phyloP scores from a whole-genome alignment of 1,284 basidiomycete species.

The Cronartium quercuum region DNA sequence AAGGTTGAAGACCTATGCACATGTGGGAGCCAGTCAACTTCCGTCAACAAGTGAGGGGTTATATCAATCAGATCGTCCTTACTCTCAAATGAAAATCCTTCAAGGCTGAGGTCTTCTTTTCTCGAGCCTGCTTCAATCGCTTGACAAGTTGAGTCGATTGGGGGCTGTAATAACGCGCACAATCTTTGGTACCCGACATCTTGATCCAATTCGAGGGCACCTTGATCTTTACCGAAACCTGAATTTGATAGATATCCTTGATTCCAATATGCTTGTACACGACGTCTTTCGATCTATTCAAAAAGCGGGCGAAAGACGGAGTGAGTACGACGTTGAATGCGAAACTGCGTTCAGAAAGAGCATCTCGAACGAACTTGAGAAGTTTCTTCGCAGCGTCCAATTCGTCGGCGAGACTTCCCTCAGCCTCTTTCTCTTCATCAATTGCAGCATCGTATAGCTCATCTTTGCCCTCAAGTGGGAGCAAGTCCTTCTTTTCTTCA shows the following conservation, averaged over 20 bases:
- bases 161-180: conserved; percentile 64
- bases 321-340: background rate
- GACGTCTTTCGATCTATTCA: conserved; percentile 40
- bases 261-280: conserved; percentile 43
- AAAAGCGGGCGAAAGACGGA: background rate
- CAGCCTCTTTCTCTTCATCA: conserved; percentile 31
- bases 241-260: conserved; percentile 74
- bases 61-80: background rate
- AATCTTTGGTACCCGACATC: conserved; percentile 67
- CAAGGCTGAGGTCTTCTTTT: conserved; percentile 70
- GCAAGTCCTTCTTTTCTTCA: conserved; percentile 19
- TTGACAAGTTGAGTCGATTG: conserved; percentile 66
- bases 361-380: conserved; percentile 16
- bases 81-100: conserved; percentile 75
- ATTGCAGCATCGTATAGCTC: conserved; percentile 34
- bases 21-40: background rate
- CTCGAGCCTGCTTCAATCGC: conserved; percentile 80
- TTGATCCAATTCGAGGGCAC: conserved; percentile 79
- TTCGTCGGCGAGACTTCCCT: conserved; percentile 22
- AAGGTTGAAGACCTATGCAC: conserved; percentile 43
- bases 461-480: conserved; percentile 35
- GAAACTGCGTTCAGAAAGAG: background rate
- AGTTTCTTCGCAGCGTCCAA: conserved; percentile 35
- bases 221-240: conserved; percentile 60
- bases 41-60: background rate